Conservation (phyloP, 768 basidiomycete genomes). For the Amylocystis lapponica region DNA sequence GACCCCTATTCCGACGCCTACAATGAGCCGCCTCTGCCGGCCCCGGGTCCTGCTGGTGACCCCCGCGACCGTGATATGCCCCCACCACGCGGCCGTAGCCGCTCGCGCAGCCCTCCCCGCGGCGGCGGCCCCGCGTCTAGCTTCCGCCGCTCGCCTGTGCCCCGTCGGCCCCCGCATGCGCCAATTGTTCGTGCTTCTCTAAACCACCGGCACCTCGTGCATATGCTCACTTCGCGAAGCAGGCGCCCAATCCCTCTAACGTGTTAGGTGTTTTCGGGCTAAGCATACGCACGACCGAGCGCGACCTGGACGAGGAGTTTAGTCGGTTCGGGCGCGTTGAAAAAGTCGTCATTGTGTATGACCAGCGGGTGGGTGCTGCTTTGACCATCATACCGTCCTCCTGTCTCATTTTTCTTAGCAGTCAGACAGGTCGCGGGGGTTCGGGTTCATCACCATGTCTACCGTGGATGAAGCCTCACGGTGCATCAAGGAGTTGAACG, state of each 20-base stretch:
- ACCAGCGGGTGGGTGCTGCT: conserved; percentile 73
- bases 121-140: conserved; percentile 41
- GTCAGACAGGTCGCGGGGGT: conserved; percentile 96
- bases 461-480: conserved; percentile 81
- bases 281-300: conserved; percentile 89
- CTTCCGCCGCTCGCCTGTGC: conserved; percentile 43
- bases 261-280: conserved; percentile 98
- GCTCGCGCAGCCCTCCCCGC: conserved; percentile 57
- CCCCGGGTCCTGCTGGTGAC: conserved; percentile 32
- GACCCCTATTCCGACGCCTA: conserved; percentile 85
- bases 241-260: conserved; percentile 83
- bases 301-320: conserved; percentile 94
- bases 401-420: conserved; percentile 23
- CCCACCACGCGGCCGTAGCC: conserved; percentile 60
- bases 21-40: conserved; percentile 46
- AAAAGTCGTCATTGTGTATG: conserved; percentile 95
- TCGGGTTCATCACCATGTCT: conserved; percentile 95
- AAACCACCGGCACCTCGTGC: too few relatives aligned
- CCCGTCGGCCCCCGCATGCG: conserved; percentile 65
- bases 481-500: conserved; percentile 89
- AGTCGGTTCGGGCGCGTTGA: conserved; percentile 82
- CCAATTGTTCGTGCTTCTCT: conserved; percentile 61
- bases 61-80: conserved; percentile 51
- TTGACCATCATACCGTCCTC: neutral
- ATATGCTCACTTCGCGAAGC: conserved; percentile 38